Conservation (phyloP, 2,329 filamentous ascomycete species). For the Pyricularia sp. region DNA sequence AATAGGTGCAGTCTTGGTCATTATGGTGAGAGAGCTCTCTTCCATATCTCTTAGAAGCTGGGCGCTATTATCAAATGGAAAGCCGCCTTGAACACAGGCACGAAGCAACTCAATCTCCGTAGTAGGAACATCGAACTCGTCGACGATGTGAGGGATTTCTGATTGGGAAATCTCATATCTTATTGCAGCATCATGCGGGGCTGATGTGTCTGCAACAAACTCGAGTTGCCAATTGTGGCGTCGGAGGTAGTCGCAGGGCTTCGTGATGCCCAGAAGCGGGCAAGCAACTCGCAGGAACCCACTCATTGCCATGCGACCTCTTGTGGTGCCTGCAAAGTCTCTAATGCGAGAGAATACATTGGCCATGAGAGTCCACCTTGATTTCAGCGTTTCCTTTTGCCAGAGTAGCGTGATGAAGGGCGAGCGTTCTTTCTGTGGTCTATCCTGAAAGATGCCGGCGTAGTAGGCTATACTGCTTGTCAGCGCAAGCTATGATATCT, state of each 20-base stretch:
- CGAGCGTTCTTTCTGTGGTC: constrained; percentile 2
- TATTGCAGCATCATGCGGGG: too few species aligned
- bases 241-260: constrained; percentile 1
- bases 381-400: not conserved
- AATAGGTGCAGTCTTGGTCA: not conserved
- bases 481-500: not conserved
- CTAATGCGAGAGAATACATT: constrained; percentile 1
- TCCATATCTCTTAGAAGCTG: constrained; percentile 1
- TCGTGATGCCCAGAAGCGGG: constrained; percentile 1
- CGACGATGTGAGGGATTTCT: not conserved
- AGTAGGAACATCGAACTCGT: not conserved
- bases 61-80: constrained; percentile 2
- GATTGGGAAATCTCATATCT: not conserved
- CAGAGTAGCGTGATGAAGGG: constrained; percentile 1
- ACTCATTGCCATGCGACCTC: not conserved
- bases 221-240: not conserved
- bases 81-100: constrained; percentile 1
- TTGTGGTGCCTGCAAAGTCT: not conserved
- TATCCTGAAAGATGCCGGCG: not conserved
- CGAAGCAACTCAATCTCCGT: constrained; percentile 2
- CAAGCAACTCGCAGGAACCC: constrained; percentile 1
- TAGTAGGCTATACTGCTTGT: not conserved
- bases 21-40: constrained; percentile 1
- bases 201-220: not conserved
- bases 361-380: constrained; percentile 1